These are phyloP conservation scores for Alternaria metachromatica DNA, from an alignment of 2,329 filamentous ascomycete genomes.

Conservation along the genomic window DNA sequence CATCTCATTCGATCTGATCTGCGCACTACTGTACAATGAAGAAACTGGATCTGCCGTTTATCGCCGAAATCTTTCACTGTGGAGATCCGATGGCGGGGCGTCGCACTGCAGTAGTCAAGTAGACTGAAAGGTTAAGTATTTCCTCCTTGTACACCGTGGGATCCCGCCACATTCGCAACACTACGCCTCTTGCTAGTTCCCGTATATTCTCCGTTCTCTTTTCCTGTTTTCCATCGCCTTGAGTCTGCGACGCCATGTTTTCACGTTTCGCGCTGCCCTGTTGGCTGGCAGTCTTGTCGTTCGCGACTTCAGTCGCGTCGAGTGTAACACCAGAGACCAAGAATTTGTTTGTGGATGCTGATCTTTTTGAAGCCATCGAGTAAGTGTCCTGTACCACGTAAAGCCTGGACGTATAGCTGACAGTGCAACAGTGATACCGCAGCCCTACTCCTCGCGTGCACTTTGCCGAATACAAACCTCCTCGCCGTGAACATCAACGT, in stretches of 20 bases:
- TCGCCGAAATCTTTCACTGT: not conserved
- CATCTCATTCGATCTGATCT: not conserved
- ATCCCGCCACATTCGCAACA: not conserved
- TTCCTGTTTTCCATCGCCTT: not conserved
- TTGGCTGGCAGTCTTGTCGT: not conserved
- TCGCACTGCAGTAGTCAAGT: not conserved
- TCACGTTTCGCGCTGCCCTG: not conserved
- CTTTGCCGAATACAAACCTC: constrained; percentile 9
- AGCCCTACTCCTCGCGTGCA: constrained; percentile 8
- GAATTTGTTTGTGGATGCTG: constrained; percentile 6
- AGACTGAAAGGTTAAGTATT: not conserved
- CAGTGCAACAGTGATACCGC: not conserved
- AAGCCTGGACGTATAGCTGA: not conserved
- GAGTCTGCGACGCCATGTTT: constrained; percentile 2
- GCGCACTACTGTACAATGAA: not conserved
- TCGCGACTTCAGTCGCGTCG: not conserved
- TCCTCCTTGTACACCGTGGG: not conserved
- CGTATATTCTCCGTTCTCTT: not conserved
- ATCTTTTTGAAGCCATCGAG: constrained; percentile 10
- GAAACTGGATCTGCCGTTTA: not conserved
- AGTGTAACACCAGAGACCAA: not conserved
- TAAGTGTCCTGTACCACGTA: not conserved
- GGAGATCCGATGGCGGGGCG: not conserved
- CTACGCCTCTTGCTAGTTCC: not conserved
- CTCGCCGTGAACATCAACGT: constrained; percentile 7